Evolutionary conservation across 768 basidiomycete species (phyloP).

Genomic region (Boletus sp.): DNA sequence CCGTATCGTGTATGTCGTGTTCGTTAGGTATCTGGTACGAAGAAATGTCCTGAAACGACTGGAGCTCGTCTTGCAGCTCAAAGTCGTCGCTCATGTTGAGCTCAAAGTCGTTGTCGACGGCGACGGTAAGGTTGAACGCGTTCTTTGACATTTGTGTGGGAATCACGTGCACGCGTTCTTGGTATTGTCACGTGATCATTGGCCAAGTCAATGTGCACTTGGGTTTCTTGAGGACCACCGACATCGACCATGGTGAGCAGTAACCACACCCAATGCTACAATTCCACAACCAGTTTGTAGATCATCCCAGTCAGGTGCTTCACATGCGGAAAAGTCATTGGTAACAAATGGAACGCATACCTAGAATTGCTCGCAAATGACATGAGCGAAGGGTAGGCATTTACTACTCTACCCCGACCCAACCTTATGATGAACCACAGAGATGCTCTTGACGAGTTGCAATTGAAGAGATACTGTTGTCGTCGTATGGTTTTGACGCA

Average conservation of each 20-base stretch:
- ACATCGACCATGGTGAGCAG: slow-evolving; percentile 24
- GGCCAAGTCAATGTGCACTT: neutral
- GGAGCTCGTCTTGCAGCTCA: slow-evolving; percentile 77
- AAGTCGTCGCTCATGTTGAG: slow-evolving; percentile 44
- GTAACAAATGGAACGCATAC: slow-evolving; percentile 93
- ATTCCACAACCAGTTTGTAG: slow-evolving; percentile 37
- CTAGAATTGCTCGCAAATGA: slow-evolving; percentile 77
- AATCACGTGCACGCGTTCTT: slow-evolving; percentile 27
- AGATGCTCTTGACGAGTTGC: slow-evolving; percentile 85
- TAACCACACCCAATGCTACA: neutral
- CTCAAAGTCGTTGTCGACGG: slow-evolving; percentile 2
- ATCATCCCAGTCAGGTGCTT: slow-evolving; percentile 97
- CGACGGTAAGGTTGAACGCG: slow-evolving; percentile 6
- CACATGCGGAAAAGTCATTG: slow-evolving; percentile 95
- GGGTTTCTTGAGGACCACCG: neutral
- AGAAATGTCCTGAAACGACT: slow-evolving; percentile 56
- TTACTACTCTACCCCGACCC: neutral
- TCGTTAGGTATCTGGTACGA: slow-evolving; percentile 69
- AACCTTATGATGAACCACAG: slow-evolving; percentile 36
- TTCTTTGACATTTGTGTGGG: slow-evolving; percentile 5
- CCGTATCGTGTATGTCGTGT: slow-evolving; percentile 56
- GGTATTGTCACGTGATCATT: slow-evolving; percentile 3
- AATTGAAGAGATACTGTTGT: slow-evolving; percentile 93
- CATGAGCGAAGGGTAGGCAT: slow-evolving; percentile 80
- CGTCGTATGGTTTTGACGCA: slow-evolving; percentile 96